Evolutionary conservation across 495 filamentous ascomycete genomes (phyloP).

Genomic region (Talaromyces nanjingensis): DNA sequence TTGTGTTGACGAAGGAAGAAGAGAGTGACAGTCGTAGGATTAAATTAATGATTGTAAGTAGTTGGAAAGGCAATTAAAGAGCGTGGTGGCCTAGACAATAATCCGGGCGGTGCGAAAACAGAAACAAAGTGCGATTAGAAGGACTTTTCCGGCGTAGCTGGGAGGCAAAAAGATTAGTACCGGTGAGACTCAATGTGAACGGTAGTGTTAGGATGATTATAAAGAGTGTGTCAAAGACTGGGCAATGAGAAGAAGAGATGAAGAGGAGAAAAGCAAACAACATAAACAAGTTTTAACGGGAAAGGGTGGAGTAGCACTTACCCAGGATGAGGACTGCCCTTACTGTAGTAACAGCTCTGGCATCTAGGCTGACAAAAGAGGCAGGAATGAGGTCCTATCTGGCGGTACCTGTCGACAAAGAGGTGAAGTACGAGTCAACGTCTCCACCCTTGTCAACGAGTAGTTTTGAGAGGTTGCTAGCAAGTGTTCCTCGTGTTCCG

Average conservation of each 20-base stretch:
- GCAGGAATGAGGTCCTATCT: constrained; percentile 43
- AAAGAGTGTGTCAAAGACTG: not conserved
- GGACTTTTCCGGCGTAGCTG: constrained; percentile 39
- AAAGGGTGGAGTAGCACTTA: constrained; percentile 29
- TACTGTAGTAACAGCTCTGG: constrained; percentile 58
- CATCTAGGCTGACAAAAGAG: constrained; percentile 45
- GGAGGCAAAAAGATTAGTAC: constrained; percentile 25
- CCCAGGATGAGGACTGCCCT: constrained; percentile 48
- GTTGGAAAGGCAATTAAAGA: constrained; percentile 43
- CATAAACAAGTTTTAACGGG: constrained; percentile 22
- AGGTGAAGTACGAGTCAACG: constrained; percentile 67
- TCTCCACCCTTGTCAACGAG: constrained; percentile 53
- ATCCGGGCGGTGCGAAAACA: constrained; percentile 23
- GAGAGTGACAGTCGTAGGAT: constrained; percentile 50
- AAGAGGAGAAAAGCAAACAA: constrained; percentile 9
- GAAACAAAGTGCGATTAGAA: constrained; percentile 19
- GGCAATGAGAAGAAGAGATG: not conserved
- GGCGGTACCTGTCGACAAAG: constrained; percentile 20
- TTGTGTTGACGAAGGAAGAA: constrained; percentile 36
- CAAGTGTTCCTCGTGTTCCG: constrained; percentile 31
- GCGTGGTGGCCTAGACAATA: constrained; percentile 38
- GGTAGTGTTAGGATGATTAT: not conserved
- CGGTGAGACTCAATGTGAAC: not conserved
- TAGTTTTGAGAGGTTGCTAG: constrained; percentile 15
- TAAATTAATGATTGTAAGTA: constrained; percentile 53